Evolutionary conservation across 1,284 basidiomycete species (phyloP).

Genomic region (Ustilago lituana): DNA sequence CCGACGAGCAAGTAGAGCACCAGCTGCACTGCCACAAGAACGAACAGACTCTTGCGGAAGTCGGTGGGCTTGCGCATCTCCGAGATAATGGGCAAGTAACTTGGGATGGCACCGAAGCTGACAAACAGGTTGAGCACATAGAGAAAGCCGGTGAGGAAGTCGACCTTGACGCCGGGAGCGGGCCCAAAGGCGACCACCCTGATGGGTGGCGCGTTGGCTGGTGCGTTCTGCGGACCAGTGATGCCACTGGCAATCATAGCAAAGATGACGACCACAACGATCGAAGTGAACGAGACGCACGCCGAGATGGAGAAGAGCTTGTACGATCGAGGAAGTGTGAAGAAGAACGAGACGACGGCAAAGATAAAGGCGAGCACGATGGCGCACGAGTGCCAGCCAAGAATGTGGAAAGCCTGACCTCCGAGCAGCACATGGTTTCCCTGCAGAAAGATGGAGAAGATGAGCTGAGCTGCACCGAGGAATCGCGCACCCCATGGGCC

Average conservation of each 20-base stretch:
- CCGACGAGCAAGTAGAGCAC: constrained; percentile 62
- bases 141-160: constrained; percentile 54
- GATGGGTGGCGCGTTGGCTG: constrained; percentile 37
- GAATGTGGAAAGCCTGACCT: constrained; percentile 50
- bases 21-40: constrained; percentile 48
- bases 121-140: constrained; percentile 56
- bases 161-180: constrained; percentile 39
- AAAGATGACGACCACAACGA: constrained; percentile 55
- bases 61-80: constrained; percentile 58
- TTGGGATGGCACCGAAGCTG: constrained; percentile 53
- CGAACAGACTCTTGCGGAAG: constrained; percentile 49
- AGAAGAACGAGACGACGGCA: constrained; percentile 55
- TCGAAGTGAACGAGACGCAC: constrained; percentile 58
- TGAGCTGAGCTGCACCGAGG: constrained; percentile 39
- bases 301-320: constrained; percentile 55
- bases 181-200: constrained; percentile 51
- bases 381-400: constrained; percentile 56
- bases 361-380: constrained; percentile 52
- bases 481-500: constrained; percentile 45
- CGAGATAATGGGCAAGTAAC: constrained; percentile 58
- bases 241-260: constrained; percentile 60
- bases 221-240: constrained; percentile 48
- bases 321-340: constrained; percentile 58
- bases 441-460: constrained; percentile 56
- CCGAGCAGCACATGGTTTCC: constrained; percentile 60